Base-by-base conservation (phyloP, 257 asterid species). In the Solanum bulbocastanum region DNA sequence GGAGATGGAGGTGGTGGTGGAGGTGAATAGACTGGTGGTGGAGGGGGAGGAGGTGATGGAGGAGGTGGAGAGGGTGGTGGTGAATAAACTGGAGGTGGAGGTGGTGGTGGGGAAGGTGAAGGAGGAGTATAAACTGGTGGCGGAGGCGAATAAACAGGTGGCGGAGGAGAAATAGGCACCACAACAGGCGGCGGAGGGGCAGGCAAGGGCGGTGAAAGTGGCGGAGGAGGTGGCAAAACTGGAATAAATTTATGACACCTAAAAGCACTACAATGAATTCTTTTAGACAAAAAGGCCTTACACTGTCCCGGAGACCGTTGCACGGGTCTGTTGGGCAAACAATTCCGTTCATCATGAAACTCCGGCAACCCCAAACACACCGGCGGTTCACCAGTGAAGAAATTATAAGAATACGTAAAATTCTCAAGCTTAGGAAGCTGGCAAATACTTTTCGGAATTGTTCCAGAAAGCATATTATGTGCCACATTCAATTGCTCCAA, bases 401-500 rank as follows among this genome's bases (percentile, higher is more conserved):
- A 96, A 87, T 96, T 96, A 68, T 91, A 92, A 0, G 95, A 89
- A 73, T 71, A 93, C 0, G 98, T 95, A 65, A 96, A 96, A 90
- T 95, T 96, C 92, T 92, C 91, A 39, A 96, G 91, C 86, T 90
- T 90, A 0, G 98, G 98, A 75, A 96, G 91, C 69, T 52, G 25
- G 85, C 98, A 96, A 9, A 96, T 92, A 56, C 95, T 93, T 87
- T 82, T 83, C 1, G 98, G 98, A 88, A 96, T 96, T 11, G 73
- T 42, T 23, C 98, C 97, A 2, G 95, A 85, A 2, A 95, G 89
- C 90, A 89, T 56, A 75, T 96, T 96, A 87, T 94, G 93, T 20
- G 96, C 98, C 85, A 96, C 98, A 88, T 96, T 94, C 79, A 96
- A 73, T 91, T 94, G 97, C 91, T 96, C 99, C 94, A 96, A 91